Base-by-base conservation (phyloP, 2,329 filamentous ascomycete species). In the Fusarium bulbicola region DNA sequence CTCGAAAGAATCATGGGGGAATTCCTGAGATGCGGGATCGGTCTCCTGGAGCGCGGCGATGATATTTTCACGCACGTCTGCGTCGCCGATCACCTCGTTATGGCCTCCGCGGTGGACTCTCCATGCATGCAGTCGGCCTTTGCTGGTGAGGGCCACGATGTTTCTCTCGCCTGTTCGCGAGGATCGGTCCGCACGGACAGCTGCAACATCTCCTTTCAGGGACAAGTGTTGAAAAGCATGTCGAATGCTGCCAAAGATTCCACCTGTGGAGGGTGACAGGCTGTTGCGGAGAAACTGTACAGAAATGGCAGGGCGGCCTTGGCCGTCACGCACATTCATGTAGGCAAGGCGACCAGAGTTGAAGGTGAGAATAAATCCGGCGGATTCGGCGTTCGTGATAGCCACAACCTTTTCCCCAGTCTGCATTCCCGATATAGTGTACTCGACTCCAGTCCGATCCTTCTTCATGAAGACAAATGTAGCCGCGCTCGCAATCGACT, bases 291-390 rank as follows among this genome's bases (percentile, higher is more conserved):
- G 84, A 74, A 95, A 93, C 74, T 94, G 93, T 1, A 93, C 91
- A 18, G 90, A 90, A 57, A 99, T 92, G 46, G 90, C 89, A 7
- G 95, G 93, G 78, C 95, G 92, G 30, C 96, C 96, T 81, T 98
- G 94, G 47, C 91, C 86, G 81, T 99, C 95, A 77, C 95, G 90
- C 21, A 98, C 87, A 58, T 90, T 95, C 81, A 99, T 85, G 80
- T 98, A 96, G 11, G 93, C 94, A 45, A 97, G 86, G 68, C 96
- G 90, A 20, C 96, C 96, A 66, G 90, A 95, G 80, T 93, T 97
- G 72, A 97, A 92, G 16, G 91, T 90, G 42, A 98, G 85, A 57
- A 98, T 87, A 78, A 97, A 96, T 15, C 96, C 96, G 10, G 95
- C 93, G 12, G 90, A 88, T 79, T 98, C 95, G 32, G 94, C 94